These are phyloP conservation scores for Capsaspora owczarzaki DNA, from an alignment of 78 protist species.

Conservation along the genomic window DNA sequence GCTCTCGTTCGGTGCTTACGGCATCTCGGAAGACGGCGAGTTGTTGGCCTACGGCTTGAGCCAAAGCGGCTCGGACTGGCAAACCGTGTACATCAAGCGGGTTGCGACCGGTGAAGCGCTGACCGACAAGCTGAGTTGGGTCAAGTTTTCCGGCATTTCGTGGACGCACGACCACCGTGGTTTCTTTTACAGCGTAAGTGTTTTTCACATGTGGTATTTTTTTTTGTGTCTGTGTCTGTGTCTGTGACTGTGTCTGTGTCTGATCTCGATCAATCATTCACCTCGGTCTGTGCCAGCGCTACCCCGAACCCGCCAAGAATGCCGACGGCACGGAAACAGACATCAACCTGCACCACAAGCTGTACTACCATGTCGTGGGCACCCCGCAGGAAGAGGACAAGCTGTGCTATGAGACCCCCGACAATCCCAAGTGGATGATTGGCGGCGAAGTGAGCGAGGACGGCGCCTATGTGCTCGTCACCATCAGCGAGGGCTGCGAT, in stretches of 20 bases:
- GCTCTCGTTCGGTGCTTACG: not conserved
- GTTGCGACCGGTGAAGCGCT: constrained; percentile 22
- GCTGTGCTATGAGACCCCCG: constrained; percentile 31
- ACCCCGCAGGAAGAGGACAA: constrained; percentile 45
- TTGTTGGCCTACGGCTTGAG: constrained; percentile 27
- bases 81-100: constrained; percentile 25
- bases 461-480: constrained; percentile 26
- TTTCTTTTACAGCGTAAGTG: constrained; percentile 44
- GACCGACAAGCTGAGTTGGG: constrained; percentile 61
- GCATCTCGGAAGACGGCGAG: constrained; percentile 30
- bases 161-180: constrained; percentile 68
- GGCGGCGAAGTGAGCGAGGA: constrained; percentile 37
- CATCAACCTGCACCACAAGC: constrained; percentile 7
- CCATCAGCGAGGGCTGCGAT: constrained; percentile 29
- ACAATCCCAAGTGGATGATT: constrained; percentile 30
- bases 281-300: constrained; percentile 13
- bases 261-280: not conserved
- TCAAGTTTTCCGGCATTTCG: constrained; percentile 52
- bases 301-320: constrained; percentile 15
- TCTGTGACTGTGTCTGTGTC: not conserved
- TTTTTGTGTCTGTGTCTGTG: not conserved
- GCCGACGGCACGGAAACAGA: constrained; percentile 46
- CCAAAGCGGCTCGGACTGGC: constrained; percentile 76
- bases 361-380: constrained; percentile 70
- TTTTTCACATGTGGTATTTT: not conserved